Evolutionary conservation across 257 asterid genomes (phyloP).

Genomic region (Rhazya stricta): DNA sequence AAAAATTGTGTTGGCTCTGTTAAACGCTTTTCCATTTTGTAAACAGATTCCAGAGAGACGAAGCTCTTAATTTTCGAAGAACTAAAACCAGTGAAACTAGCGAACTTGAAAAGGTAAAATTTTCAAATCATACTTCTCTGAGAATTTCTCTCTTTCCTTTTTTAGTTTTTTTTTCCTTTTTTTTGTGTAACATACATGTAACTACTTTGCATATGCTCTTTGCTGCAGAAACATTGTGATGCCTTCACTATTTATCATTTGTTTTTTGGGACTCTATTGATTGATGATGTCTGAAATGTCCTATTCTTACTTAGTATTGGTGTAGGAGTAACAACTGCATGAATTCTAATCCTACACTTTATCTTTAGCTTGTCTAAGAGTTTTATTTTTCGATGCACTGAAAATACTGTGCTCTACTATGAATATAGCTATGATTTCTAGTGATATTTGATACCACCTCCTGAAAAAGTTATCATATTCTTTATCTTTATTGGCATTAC

Average conservation of each 20-base stretch:
- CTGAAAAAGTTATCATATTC: neutral
- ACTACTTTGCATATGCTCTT: neutral
- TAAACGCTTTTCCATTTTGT: constrained; percentile 22
- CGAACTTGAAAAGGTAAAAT: constrained; percentile 65
- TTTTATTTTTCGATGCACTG: neutral
- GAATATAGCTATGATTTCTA: neutral
- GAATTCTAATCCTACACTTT: neutral
- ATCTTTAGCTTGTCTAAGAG: neutral
- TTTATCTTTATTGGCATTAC: neutral
- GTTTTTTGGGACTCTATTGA: neutral
- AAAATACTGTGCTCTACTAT: neutral
- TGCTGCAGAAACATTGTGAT: neutral
- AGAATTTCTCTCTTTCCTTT: neutral
- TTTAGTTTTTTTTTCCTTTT: neutral
- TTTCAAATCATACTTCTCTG: constrained; percentile 3
- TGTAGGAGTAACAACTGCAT: neutral
- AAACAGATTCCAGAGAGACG: constrained; percentile 72
- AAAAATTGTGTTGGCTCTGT: neutral
- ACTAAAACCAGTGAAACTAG: constrained; percentile 61
- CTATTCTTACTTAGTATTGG: neutral
- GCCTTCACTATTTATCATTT: neutral
- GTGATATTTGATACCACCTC: neutral
- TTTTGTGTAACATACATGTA: neutral
- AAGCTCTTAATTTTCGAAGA: constrained; percentile 67
- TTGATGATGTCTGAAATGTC: neutral